Percentiles rank a stretch among this genome's conserved stretches.
These are phyloP conservation scores for Phytophthora vignae DNA, from an alignment of 352 stramenopile genomes.

Conservation along the genomic window DNA sequence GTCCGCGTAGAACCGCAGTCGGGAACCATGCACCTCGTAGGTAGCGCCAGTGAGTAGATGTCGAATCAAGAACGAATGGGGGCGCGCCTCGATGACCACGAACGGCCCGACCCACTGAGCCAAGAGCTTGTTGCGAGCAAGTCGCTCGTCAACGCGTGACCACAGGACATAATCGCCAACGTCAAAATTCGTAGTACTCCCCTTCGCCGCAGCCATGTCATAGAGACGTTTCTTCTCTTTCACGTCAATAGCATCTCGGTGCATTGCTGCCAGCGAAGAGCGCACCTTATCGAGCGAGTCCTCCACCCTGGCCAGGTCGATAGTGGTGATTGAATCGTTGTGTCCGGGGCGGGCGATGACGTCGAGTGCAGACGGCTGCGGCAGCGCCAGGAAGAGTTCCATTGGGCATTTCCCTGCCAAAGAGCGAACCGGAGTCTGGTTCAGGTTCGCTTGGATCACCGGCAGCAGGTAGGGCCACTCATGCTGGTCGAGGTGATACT, in stretches of 20 bases:
- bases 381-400: background rate
- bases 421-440: background rate
- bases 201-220: background rate
- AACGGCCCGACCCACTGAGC: background rate
- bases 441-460: background rate
- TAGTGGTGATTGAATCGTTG: background rate
- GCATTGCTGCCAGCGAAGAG: background rate
- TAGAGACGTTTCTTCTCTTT: background rate
- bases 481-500: background rate
- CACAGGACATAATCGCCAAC: background rate
- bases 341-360: background rate
- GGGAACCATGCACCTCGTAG: background rate
- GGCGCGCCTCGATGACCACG: background rate
- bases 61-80: conserved; percentile 4
- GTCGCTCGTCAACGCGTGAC: background rate
- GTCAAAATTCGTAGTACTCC: background rate
- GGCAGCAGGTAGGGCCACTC: background rate
- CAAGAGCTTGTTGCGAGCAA: conserved; percentile 3
- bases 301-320: background rate
- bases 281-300: background rate
- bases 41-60: background rate
- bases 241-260: background rate
- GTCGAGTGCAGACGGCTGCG: background rate
- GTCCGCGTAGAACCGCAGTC: background rate
- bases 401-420: background rate